Base-by-base conservation (phyloP, 2,329 filamentous ascomycete species). In the Pezicula neosporulosa region DNA sequence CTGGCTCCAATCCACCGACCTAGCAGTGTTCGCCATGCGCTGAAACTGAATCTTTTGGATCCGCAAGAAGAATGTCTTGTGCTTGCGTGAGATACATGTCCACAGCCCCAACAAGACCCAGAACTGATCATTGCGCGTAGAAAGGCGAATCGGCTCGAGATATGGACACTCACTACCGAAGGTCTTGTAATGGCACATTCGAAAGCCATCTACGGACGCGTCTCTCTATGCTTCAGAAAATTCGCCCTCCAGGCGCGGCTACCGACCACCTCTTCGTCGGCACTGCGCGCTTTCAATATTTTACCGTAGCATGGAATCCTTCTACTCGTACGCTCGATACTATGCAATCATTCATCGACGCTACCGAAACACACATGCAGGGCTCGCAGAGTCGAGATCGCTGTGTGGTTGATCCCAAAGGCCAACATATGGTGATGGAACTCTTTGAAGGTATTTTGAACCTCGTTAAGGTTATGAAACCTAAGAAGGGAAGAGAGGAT, bases 201-300 rank as follows among this genome's bases (percentile, higher is more conserved):
- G 3, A 86, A 86, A 63, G 75, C 83, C 56, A 77, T 97, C 50
- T 93, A 93, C 67, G 94, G 93, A 66, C 89, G 87, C 59, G 85
- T 97, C 60, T 86, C 60, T 86, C 88, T 7, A 89, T 97, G 76
- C 80, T 97, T 13, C 82, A 94, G 63, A 86, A 85, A 63, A 77
- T 99, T 44, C 84, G 84, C 24, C 90, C 92, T 6, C 82, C 83
- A 45, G 82, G 89, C 60, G 85, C 86, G 27, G 71, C 77, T 5
- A 90, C 85, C 44, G 91, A 97, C 60, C 83, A 97, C 55, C 81
- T 99, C 54, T 96, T 99, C 66, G 81, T 99, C 51, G 93, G 91
- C 46, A 99, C 94, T 44, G 88, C 96, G 66, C 84, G 88, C 50
- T 88, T 89, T 60, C 86, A 91, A 63, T 97, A 96, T 72, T 96